These are phyloP conservation scores for Aspergillus ochraceus DNA, from an alignment of 2,329 filamentous ascomycete species.

Conservation along the genomic window DNA sequence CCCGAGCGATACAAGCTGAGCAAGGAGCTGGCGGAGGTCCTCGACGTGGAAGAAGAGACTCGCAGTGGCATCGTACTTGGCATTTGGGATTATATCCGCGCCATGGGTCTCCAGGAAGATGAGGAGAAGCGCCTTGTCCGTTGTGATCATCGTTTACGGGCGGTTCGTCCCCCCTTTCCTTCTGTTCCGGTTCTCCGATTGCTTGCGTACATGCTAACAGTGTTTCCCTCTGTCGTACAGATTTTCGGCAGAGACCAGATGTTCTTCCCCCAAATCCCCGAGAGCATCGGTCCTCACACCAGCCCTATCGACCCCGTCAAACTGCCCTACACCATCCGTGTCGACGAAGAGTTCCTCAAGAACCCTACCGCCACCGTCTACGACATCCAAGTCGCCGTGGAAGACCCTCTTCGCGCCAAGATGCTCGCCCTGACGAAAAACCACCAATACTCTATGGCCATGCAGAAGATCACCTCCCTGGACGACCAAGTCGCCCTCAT, in stretches of 20 bases:
- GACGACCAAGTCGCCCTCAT: slow-evolving; percentile 85
- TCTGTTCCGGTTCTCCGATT: not conserved
- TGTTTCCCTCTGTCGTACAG: slow-evolving; percentile 43
- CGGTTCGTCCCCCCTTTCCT: slow-evolving; percentile 53
- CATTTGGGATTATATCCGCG: slow-evolving; percentile 91
- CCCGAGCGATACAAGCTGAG: slow-evolving; percentile 83
- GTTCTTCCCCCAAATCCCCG: slow-evolving; percentile 81
- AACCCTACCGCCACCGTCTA: slow-evolving; percentile 79
- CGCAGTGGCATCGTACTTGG: slow-evolving; percentile 85
- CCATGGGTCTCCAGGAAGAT: slow-evolving; percentile 84
- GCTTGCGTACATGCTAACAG: not conserved
- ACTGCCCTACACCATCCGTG: slow-evolving; percentile 88
- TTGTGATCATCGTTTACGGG: slow-evolving; percentile 79
- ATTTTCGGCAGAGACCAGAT: slow-evolving; percentile 74
- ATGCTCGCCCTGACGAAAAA: slow-evolving; percentile 68
- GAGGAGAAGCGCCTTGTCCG: slow-evolving; percentile 92
- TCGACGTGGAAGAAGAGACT: slow-evolving; percentile 85
- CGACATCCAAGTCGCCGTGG: slow-evolving; percentile 80
- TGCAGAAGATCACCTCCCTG: slow-evolving; percentile 72
- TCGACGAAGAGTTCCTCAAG: slow-evolving; percentile 80
- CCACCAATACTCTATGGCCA: slow-evolving; percentile 66
- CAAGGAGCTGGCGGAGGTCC: slow-evolving; percentile 74
- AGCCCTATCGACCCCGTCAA: slow-evolving; percentile 76
- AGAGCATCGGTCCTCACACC: slow-evolving; percentile 77
- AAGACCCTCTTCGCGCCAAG: slow-evolving; percentile 74